Evolutionary conservation across 306 rosid species (phyloP).

Genomic region (Sesbania bispinosa): DNA sequence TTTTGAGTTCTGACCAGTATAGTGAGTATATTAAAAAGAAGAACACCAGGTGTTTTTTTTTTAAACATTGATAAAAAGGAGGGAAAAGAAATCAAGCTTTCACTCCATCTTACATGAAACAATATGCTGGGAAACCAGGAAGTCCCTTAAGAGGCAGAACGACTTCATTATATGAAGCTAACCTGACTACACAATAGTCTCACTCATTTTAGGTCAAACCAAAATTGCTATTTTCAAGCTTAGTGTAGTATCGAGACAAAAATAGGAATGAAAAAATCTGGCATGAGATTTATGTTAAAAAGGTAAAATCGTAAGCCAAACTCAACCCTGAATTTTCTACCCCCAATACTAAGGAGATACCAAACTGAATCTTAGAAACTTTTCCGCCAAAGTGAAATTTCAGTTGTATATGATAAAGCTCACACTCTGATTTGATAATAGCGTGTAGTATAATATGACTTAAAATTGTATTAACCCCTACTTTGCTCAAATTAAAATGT

Average conservation of each 20-base stretch:
- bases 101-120: neutral
- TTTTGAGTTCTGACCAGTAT: neutral
- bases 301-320: neutral
- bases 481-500: neutral
- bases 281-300: neutral
- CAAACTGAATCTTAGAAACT: neutral
- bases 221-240: neutral
- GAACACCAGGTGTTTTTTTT: neutral
- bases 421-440: neutral
- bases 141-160: neutral
- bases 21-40: neutral
- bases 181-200: neutral
- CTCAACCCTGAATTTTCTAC: neutral
- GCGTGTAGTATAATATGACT: neutral
- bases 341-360: neutral
- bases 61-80: neutral
- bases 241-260: neutral
- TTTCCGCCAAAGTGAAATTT: neutral
- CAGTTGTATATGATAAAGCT: neutral
- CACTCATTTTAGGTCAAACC: neutral
- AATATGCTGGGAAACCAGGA: neutral
- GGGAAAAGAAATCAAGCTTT: neutral
- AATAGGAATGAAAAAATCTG: neutral
- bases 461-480: conserved; percentile 5
- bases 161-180: neutral